A percentile compares a stretch with the other conserved stretches of the same genome.
These are phyloP conservation scores for Penicillium subrubescens DNA, from an alignment of 495 filamentous ascomycete genomes.

Conservation along the genomic window DNA sequence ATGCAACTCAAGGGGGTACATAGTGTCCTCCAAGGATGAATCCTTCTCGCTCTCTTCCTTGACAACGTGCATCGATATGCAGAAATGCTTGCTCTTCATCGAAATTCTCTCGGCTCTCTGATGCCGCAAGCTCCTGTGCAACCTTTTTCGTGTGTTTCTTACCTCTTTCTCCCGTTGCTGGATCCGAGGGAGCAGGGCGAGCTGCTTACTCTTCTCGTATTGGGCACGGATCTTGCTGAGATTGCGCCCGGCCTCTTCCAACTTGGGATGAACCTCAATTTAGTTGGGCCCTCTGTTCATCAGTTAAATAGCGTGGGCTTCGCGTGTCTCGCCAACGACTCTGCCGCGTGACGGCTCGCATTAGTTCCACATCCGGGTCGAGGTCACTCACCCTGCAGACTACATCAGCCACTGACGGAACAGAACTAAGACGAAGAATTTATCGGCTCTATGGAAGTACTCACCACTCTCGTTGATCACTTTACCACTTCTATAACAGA, in stretches of 20 bases:
- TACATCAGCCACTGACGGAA: not conserved
- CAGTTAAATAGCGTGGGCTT: not conserved
- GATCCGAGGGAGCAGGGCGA: constrained; percentile 1
- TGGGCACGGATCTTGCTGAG: not conserved
- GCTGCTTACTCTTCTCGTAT: constrained; percentile 4
- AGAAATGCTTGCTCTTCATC: constrained; percentile 18
- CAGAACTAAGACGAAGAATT: not conserved
- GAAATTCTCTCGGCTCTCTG: constrained; percentile 10
- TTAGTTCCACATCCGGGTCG: not conserved
- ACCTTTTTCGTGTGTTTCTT: constrained; percentile 14
- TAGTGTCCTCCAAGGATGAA: constrained; percentile 13
- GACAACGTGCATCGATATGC: constrained; percentile 11
- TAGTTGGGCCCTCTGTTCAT: not conserved
- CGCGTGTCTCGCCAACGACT: not conserved
- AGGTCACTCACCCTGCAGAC: not conserved
- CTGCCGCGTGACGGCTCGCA: not conserved
- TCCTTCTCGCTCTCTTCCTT: constrained; percentile 4
- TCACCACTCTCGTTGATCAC: not conserved
- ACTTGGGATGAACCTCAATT: not conserved
- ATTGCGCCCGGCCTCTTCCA: not conserved
- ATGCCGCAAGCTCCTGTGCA: constrained; percentile 6
- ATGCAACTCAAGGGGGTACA: constrained; percentile 12
- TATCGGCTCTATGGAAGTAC: not conserved
- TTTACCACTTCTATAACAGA: not conserved
- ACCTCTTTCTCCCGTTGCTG: constrained; percentile 9